These are phyloP conservation scores for Fagus sylvatica DNA, from an alignment of 306 rosid species.

Conservation along the genomic window DNA sequence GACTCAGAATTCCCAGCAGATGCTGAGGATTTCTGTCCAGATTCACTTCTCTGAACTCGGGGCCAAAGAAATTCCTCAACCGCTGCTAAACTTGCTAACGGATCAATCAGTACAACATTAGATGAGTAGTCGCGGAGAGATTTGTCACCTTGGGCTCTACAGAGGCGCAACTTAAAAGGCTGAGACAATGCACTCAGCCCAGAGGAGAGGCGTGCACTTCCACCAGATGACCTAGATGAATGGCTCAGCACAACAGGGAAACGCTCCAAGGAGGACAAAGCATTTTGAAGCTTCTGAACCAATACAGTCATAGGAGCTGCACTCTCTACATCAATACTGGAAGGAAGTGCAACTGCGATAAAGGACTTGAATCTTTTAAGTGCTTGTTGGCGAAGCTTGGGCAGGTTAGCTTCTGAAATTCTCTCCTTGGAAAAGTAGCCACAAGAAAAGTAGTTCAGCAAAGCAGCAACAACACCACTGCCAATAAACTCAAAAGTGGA, in stretches of 20 bases:
- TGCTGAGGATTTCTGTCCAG: conserved; percentile 68
- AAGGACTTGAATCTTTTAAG: conserved; percentile 80
- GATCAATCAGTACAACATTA: conserved; percentile 90
- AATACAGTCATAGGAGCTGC: conserved; percentile 72
- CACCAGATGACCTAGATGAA: conserved; percentile 86
- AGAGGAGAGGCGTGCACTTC: conserved; percentile 91
- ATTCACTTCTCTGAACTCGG: conserved; percentile 83
- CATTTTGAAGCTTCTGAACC: conserved; percentile 96
- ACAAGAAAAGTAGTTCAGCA: conserved; percentile 89
- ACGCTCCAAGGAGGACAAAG: conserved; percentile 94
- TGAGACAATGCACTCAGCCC: conserved; percentile 92
- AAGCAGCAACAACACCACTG: conserved; percentile 87
- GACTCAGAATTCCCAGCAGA: conserved; percentile 83
- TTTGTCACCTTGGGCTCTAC: conserved; percentile 95
- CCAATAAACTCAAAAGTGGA: conserved; percentile 98
- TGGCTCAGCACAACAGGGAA: conserved; percentile 97
- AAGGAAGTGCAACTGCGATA: conserved; percentile 84
- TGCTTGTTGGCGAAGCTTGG: conserved; percentile 85
- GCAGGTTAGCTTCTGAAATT: conserved; percentile 66
- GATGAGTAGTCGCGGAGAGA: conserved; percentile 89
- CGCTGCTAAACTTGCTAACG: conserved; percentile 94
- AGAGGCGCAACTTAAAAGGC: conserved; percentile 90
- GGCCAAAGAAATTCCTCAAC: conserved; percentile 98
- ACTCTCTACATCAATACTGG: conserved; percentile 37
- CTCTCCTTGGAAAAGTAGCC: conserved; percentile 82